Evolutionary conservation across 2,329 filamentous ascomycete species (phyloP).

Genomic region (Talaromyces sp.): DNA sequence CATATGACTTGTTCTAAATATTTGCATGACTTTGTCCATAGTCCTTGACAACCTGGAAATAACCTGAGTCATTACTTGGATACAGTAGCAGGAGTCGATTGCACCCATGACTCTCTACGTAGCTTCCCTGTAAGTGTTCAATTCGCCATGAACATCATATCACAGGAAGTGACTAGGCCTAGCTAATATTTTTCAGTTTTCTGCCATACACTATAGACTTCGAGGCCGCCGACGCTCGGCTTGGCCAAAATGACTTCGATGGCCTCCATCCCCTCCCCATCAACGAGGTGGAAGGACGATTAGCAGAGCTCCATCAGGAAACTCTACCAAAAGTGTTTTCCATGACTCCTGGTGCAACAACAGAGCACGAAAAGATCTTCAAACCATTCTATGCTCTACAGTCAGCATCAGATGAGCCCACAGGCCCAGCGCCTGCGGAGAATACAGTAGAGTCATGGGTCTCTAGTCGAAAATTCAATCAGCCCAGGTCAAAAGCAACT

Average conservation of each 20-base stretch:
- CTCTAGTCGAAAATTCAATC: conserved; percentile 58
- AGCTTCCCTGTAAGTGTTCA: conserved; percentile 29
- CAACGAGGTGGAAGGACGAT: conserved; percentile 23
- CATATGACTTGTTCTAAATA: not conserved
- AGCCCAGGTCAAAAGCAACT: conserved; percentile 71
- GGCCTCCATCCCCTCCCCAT: conserved; percentile 21
- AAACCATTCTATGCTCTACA: conserved; percentile 27
- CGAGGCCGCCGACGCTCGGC: conserved; percentile 21
- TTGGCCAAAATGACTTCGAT: conserved; percentile 22
- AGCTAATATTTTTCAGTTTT: conserved; percentile 22
- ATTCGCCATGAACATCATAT: not conserved
- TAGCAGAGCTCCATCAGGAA: conserved; percentile 20
- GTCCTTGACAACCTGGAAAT: not conserved
- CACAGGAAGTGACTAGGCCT: not conserved
- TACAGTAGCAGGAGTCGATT: not conserved
- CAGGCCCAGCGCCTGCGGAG: conserved; percentile 50
- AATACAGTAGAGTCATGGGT: conserved; percentile 75
- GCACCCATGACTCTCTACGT: conserved; percentile 31
- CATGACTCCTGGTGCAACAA: conserved; percentile 36
- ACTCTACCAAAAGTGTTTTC: conserved; percentile 20
- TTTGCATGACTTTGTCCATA: not conserved
- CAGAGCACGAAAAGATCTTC: conserved; percentile 37
- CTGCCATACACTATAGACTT: conserved; percentile 37
- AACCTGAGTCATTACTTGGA: not conserved
- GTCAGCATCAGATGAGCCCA: conserved; percentile 27